Evolutionary conservation across 129 eudicot species (phyloP).

Genomic region (Centrapalus pauciflorus): DNA sequence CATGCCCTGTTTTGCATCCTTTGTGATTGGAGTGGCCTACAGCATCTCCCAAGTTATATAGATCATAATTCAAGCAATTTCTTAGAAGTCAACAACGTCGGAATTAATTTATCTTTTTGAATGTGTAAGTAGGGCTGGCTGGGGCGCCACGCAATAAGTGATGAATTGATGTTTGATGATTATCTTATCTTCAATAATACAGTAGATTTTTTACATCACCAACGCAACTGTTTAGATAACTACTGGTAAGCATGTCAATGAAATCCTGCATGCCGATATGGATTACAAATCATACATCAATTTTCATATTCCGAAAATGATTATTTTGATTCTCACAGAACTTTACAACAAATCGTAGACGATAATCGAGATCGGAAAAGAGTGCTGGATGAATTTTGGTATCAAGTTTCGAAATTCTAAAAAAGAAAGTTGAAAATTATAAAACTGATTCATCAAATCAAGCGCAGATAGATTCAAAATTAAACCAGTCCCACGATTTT

Average conservation of each 20-base stretch:
- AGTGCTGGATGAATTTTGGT: too few relatives aligned
- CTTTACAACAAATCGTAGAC: too few relatives aligned
- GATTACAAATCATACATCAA: background rate
- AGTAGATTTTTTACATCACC: background rate
- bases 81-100: background rate
- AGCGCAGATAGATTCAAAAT: background rate
- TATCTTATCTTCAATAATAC: background rate
- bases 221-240: too few relatives aligned
- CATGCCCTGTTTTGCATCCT: too few relatives aligned
- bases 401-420: too few relatives aligned
- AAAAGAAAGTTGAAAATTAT: background rate
- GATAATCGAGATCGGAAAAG: too few relatives aligned
- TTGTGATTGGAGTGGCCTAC: too few relatives aligned
- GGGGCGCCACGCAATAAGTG: background rate
- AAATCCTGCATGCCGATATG: too few relatives aligned
- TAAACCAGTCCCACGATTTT: background rate
- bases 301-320: too few relatives aligned
- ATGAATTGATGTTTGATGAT: background rate
- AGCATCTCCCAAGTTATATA: too few relatives aligned
- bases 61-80: background rate
- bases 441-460: conserved; percentile 9
- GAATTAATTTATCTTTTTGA: background rate
- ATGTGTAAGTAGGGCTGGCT: background rate
- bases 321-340: too few relatives aligned
- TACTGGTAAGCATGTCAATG: too few relatives aligned